Conservation (phyloP, 192 early-diverging fungal species). For the Spinellus fusiger region DNA sequence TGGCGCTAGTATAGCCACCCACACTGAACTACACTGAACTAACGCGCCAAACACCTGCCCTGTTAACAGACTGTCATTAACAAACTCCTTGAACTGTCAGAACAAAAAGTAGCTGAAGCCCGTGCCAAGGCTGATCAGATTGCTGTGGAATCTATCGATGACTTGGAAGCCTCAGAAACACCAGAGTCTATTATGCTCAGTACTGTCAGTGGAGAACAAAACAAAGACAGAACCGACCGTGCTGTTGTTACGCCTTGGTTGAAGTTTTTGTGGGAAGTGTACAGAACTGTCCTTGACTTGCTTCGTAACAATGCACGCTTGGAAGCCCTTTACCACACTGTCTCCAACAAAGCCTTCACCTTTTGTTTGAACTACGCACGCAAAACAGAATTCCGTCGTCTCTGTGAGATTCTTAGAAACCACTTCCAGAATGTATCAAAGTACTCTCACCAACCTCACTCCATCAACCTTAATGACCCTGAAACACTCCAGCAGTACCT, state of each 20-base stretch:
- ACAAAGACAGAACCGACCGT: conserved; percentile 94
- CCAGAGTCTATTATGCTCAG: conserved; percentile 96
- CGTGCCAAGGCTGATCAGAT: conserved; percentile 90
- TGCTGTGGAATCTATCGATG: conserved; percentile 78
- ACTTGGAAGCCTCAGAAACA: conserved; percentile 94
- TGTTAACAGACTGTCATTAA: conserved; percentile 70
- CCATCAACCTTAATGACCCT: conserved; percentile 92
- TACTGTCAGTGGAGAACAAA: conserved; percentile 89
- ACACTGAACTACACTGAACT: not conserved
- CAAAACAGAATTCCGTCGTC: conserved; percentile 97
- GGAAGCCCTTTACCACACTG: conserved; percentile 88
- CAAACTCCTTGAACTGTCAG: conserved; percentile 79
- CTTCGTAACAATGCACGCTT: conserved; percentile 94
- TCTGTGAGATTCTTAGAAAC: conserved; percentile 94
- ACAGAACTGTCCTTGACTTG: conserved; percentile 94
- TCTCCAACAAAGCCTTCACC: conserved; percentile 90
- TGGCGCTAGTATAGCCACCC: not conserved
- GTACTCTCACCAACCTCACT: conserved; percentile 85
- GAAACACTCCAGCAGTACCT: conserved; percentile 95
- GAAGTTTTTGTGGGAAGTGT: conserved; percentile 99
- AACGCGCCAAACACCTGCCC: not conserved
- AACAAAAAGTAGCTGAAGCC: conserved; percentile 83
- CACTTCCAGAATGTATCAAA: conserved; percentile 90
- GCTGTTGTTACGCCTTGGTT: conserved; percentile 98
- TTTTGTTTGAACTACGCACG: conserved; percentile 94